Evolutionary conservation across 257 asterid genomes (phyloP).

Genomic region (Thymus mandschuricus): DNA sequence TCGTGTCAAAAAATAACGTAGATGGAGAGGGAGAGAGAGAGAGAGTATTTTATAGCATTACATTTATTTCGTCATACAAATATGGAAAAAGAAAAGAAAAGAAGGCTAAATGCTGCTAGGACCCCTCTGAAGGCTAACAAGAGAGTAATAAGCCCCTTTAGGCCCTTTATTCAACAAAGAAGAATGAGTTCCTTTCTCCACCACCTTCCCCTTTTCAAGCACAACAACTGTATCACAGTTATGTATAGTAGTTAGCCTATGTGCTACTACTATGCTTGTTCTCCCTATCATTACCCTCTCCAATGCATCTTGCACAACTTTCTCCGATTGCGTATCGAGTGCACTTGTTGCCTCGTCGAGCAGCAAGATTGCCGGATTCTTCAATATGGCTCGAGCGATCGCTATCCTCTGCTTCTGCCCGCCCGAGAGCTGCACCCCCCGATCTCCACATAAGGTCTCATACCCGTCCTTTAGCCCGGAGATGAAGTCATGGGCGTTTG

Average conservation of each 20-base stretch:
- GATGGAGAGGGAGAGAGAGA: too few relatives aligned
- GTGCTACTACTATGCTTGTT: constrained; percentile 90
- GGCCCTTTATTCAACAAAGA: constrained; percentile 61
- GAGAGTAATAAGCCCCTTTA: constrained; percentile 67
- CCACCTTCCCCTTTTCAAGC: constrained; percentile 69
- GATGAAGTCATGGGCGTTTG: constrained; percentile 85
- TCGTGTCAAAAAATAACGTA: too few relatives aligned
- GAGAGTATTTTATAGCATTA: too few relatives aligned
- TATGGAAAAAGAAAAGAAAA: too few relatives aligned
- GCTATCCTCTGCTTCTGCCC: constrained; percentile 94
- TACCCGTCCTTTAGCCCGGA: constrained; percentile 69
- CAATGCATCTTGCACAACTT: constrained; percentile 81
- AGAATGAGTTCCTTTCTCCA: constrained; percentile 80
- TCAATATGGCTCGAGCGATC: constrained; percentile 75
- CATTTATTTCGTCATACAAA: too few relatives aligned
- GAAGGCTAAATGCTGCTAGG: constrained; percentile 10
- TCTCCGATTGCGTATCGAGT: constrained; percentile 78
- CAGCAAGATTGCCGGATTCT: constrained; percentile 64
- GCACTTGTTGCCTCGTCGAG: constrained; percentile 94
- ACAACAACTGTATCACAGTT: constrained; percentile 75
- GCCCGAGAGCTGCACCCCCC: constrained; percentile 84
- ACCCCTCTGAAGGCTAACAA: constrained; percentile 67
- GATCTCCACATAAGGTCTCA: constrained; percentile 79
- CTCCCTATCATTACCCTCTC: constrained; percentile 84
- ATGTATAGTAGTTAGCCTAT: constrained; percentile 74